Base-by-base conservation (phyloP, 2,329 filamentous ascomycete genomes). In the Sarocladium oryzae region DNA sequence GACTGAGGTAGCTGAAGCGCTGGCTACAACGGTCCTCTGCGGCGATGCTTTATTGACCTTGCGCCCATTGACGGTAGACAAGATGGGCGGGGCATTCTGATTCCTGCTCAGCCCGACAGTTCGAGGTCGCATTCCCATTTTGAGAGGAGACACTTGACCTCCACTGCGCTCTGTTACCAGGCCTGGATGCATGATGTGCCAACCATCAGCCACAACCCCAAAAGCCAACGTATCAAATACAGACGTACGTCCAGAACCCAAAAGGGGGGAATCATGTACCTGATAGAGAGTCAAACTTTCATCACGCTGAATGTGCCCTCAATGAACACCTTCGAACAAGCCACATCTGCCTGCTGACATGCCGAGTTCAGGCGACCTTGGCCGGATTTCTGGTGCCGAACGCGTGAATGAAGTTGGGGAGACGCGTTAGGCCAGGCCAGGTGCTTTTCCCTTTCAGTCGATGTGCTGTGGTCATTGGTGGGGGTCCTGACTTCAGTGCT, bases 51-150 rank as follows among this genome's bases (percentile, higher is more conserved):
- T 20, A 15, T 20, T 18, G n/a, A 32, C 43, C 18, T 20, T 16
- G 4, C 43, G 43, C 18, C 43, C 43, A 30, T 48, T 48, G 26
- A 48, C 13, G 8, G 24, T 48, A 7, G 43, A 48, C 26, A 48
- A n/a, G n/a, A 48, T 33, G 3, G 43, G 33, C 15, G 43, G 43
- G 7, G 33, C 43, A 11, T n/a, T 48, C 43, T 48, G 43, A 48
- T 48, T 48, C 15, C 43, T 48, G 33, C 43, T 48, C 43, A 48
- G 43, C 9, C 43, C 43, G 43, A 48, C 18, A 16, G 26, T 32
- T 21, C 43, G 43, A 32, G 26, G 26, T 18, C 43, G 43, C n/a
- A 48, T 33, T 9, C 24, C 28, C 43, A 48, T 48, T 3, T 21
- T 33, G 26, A 5, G 15, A 28, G 9, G 21, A 8, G 40, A 8